Conservation (phyloP, 257 asterid genomes). For the Gynochthodes officinalis region DNA sequence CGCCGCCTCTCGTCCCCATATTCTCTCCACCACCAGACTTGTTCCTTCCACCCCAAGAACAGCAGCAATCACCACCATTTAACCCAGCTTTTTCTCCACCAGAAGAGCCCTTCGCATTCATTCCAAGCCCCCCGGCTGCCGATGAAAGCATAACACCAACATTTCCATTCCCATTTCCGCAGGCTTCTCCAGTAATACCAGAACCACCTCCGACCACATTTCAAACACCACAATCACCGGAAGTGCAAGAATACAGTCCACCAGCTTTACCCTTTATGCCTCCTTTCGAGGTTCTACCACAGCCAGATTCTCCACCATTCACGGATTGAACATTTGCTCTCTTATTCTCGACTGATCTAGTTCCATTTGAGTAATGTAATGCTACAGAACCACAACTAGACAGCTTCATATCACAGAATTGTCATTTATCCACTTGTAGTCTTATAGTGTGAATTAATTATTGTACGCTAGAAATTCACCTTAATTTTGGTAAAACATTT, state of each 20-base stretch:
- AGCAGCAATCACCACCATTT: not conserved
- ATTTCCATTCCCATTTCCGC: not conserved
- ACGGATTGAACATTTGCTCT: not conserved
- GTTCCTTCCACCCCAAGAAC: conserved; percentile 6
- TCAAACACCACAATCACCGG: conserved; percentile 5
- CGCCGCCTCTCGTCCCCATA: conserved; percentile 27
- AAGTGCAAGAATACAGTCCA: not conserved
- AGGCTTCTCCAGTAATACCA: not conserved
- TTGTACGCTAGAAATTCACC: too few species aligned
- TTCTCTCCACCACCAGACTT: conserved; percentile 25
- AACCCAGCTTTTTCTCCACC: conserved; percentile 8
- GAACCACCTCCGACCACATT: conserved; percentile 10
- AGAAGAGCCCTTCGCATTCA: not conserved
- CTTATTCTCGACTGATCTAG: too few species aligned
- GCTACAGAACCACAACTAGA: not conserved
- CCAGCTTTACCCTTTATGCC: conserved; percentile 10
- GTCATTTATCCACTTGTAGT: not conserved
- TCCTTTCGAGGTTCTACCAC: conserved; percentile 14
- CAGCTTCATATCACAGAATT: not conserved
- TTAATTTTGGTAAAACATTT: too few species aligned
- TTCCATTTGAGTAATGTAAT: conserved; percentile 4
- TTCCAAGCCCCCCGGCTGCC: not conserved
- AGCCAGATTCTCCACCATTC: conserved; percentile 25
- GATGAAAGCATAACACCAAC: not conserved
- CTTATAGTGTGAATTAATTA: too few species aligned